Base-by-base conservation (phyloP, 2,329 filamentous ascomycete species). In the Orbilia quercus region DNA sequence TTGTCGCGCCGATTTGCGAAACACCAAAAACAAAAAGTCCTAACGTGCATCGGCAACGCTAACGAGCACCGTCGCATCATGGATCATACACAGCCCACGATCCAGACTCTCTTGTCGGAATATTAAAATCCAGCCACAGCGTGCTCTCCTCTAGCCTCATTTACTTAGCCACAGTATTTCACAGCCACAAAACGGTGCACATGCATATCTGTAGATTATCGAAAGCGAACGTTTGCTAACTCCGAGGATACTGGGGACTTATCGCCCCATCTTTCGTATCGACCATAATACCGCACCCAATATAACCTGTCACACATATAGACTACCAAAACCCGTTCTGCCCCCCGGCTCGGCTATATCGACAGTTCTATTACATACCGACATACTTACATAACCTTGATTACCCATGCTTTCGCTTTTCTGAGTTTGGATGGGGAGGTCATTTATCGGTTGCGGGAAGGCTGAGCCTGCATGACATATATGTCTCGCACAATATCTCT, bases 101-200 rank as follows among this genome's bases (percentile, higher is more conserved):
- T 59, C 67, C 67, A 72, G 67, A 72, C 53, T 20, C 51, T 18
- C 12, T 54, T 36, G 22, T 44, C 42, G 18, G 23, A 42, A 51
- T 44, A 18, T n/a, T 16, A 28, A 2, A 20, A 22, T 60, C 42
- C 51, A 64, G 58, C 66, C 66, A 71, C 66, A 64, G 14, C n/a
- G n/a, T n/a, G 6, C 48, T 40, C 9, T 23, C 34, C 51, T 64
- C 66, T 36, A 71, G 66, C 66, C 64, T 60, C 66, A 63, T 7
- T 23, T 31, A 22, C 23, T 44, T 16, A 7, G 36, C 31, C 28
- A 14, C 40, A 58, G 6, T 7, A 14, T 50, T 50, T 28, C 59
- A 72, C 58, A 72, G 66, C 66, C 66, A 72, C 66, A 42, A 11
- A 16, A 36, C 23, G 16, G 5, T 31, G 11, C 42, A 20, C 2